Conservation (phyloP, 1,139 yeast genomes). For the Dujonia santamariae region DNA sequence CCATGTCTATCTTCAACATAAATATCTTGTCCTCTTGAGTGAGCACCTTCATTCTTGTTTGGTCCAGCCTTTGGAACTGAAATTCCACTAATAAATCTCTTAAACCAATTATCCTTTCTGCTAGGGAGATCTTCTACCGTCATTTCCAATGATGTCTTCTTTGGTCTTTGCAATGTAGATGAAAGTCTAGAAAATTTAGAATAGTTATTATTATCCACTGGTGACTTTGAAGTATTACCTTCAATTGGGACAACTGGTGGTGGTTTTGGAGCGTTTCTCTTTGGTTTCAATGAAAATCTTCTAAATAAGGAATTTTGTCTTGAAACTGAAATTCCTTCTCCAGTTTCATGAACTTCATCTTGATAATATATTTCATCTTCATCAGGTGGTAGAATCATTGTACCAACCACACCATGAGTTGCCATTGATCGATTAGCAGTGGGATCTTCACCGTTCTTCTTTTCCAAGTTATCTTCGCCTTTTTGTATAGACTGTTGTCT, state of each 20-base stretch:
- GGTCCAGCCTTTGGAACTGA: constrained; percentile 14
- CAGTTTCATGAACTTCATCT: constrained; percentile 5
- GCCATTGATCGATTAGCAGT: constrained; percentile 5
- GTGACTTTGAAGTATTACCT: constrained; percentile 11
- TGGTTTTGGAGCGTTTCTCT: constrained; percentile 44
- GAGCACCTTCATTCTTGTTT: constrained; percentile 4
- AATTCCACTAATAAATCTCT: constrained; percentile 27
- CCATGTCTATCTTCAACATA: constrained; percentile 8
- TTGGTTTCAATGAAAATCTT: constrained; percentile 37
- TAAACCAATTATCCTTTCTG: constrained; percentile 34
- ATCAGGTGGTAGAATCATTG: constrained; percentile 3
- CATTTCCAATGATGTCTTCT: constrained; percentile 6
- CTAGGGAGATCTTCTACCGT: constrained; percentile 10
- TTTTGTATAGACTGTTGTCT: constrained; percentile 3
- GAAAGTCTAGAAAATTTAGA: constrained; percentile 27
- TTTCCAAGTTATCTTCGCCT: constrained; percentile 6
- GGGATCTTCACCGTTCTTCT: neutral
- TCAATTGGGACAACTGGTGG: constrained; percentile 18
- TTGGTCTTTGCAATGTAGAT: constrained; percentile 9
- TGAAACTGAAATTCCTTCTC: constrained; percentile 5
- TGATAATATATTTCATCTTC: constrained; percentile 1
- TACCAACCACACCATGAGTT: neutral
- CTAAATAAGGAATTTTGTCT: constrained; percentile 20
- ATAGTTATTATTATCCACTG: constrained; percentile 11
- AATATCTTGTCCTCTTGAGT: constrained; percentile 7